These are phyloP conservation scores for Lactifluus subvellereus DNA, from an alignment of 768 basidiomycete species.

Conservation along the genomic window DNA sequence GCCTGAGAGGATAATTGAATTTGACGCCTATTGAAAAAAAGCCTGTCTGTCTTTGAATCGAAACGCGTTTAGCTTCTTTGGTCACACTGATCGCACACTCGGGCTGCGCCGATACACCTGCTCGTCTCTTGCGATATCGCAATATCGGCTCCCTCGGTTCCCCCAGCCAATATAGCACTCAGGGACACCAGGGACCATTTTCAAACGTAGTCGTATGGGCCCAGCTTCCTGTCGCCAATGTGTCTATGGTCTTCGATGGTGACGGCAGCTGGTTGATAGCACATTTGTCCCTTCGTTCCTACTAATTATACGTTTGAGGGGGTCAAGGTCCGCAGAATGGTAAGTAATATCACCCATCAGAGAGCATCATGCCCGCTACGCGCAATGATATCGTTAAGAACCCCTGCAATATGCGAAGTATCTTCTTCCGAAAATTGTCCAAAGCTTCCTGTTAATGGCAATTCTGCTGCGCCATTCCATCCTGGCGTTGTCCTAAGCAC, in stretches of 20 bases:
- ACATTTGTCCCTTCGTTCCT: background rate
- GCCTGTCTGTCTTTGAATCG: conserved; percentile 3
- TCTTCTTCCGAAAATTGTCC: conserved; percentile 6
- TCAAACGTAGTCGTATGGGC: background rate
- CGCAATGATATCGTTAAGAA: conserved; percentile 11
- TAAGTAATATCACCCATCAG: conserved; percentile 3
- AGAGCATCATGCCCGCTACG: background rate
- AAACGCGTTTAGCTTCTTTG: conserved; percentile 18
- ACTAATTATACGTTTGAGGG: conserved; percentile 2
- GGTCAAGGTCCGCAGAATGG: background rate
- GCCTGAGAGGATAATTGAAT: conserved; percentile 12
- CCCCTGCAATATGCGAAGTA: background rate
- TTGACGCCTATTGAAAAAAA: conserved; percentile 11
- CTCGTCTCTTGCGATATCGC: conserved; percentile 9
- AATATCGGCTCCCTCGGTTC: conserved; percentile 14
- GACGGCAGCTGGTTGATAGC: conserved; percentile 8
- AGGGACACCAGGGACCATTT: conserved; percentile 15
- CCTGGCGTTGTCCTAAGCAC: conserved; percentile 3
- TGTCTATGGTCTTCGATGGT: background rate
- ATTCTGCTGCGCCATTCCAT: conserved; percentile 10
- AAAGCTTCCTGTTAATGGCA: conserved; percentile 12
- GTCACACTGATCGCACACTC: conserved; percentile 6
- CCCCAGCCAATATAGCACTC: conserved; percentile 5
- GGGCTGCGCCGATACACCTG: conserved; percentile 11
- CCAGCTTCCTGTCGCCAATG: conserved; percentile 13